Evolutionary conservation across 768 basidiomycete species (phyloP).

Genomic region (Mycena olivaceomarginata): DNA sequence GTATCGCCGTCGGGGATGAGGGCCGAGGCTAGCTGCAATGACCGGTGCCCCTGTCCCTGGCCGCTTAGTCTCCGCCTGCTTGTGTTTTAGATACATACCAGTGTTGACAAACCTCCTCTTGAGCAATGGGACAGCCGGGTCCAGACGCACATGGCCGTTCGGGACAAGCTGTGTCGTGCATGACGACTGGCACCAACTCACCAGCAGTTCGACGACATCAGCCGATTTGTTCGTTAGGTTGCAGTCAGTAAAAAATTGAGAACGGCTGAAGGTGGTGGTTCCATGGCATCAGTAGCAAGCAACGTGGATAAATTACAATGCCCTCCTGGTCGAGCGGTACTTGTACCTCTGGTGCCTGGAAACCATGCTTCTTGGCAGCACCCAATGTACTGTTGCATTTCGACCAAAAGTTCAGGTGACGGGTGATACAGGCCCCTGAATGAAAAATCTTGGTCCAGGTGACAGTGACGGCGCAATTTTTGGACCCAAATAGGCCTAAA

Average conservation of each 20-base stretch:
- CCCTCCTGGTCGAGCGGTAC: no score
- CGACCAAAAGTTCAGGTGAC: no score
- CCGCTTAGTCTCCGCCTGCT: slow-evolving; percentile 11
- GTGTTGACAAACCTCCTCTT: neutral
- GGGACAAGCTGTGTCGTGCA: neutral
- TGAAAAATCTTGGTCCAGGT: no score
- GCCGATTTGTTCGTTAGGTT: neutral
- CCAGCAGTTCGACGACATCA: neutral
- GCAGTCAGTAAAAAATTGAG: neutral
- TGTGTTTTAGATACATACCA: neutral
- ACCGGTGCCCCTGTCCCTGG: slow-evolving; percentile 17
- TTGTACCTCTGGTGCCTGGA: no score
- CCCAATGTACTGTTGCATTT: no score
- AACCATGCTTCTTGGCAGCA: no score
- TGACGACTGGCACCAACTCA: neutral
- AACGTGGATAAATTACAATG: no score
- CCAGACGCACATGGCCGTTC: neutral
- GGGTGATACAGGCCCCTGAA: no score
- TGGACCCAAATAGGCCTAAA: no score
- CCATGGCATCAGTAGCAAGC: no score
- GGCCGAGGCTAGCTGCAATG: neutral
- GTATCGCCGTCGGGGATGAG: slow-evolving; percentile 15
- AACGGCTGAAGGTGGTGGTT: no score
- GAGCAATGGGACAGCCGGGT: neutral
- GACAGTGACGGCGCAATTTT: no score